Conservation (phyloP, 495 filamentous ascomycete genomes). For the Aspergillus avenaceus region DNA sequence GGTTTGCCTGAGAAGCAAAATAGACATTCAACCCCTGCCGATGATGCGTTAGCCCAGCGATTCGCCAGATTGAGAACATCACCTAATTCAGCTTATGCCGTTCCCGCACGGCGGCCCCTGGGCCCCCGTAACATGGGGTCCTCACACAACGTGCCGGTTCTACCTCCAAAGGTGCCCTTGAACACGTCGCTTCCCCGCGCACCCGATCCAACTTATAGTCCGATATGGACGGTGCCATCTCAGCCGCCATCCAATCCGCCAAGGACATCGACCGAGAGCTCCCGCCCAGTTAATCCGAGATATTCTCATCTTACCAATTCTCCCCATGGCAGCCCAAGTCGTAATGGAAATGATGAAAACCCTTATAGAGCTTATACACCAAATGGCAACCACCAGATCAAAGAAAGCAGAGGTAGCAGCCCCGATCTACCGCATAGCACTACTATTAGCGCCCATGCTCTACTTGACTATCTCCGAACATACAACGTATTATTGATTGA, state of each 20-base stretch:
- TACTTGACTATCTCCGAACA: constrained; percentile 60
- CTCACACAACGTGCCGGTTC: constrained; percentile 33
- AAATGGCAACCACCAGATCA: constrained; percentile 31
- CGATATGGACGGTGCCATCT: constrained; percentile 45
- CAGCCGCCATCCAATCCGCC: constrained; percentile 48
- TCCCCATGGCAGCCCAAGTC: constrained; percentile 34
- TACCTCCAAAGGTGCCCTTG: constrained; percentile 54
- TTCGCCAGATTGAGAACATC: constrained; percentile 41
- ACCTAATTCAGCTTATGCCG: constrained; percentile 18
- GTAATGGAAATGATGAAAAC: constrained; percentile 32
- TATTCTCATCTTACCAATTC: constrained; percentile 39
- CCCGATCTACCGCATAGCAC: constrained; percentile 56
- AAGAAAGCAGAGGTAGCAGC: constrained; percentile 35
- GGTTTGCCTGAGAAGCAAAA: constrained; percentile 17
- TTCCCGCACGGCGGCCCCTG: constrained; percentile 36
- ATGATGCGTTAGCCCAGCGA: constrained; percentile 41
- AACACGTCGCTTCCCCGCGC: constrained; percentile 65
- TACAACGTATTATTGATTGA: constrained; percentile 77
- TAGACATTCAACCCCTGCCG: constrained; percentile 25
- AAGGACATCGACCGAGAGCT: constrained; percentile 39
- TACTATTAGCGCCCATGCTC: constrained; percentile 58
- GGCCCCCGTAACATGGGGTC: constrained; percentile 57
- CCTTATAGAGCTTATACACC: constrained; percentile 43
- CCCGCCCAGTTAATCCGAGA: constrained; percentile 29
- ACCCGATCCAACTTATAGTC: constrained; percentile 84